Conservation (phyloP, 495 filamentous ascomycete species). For the Cercophora scortea region DNA sequence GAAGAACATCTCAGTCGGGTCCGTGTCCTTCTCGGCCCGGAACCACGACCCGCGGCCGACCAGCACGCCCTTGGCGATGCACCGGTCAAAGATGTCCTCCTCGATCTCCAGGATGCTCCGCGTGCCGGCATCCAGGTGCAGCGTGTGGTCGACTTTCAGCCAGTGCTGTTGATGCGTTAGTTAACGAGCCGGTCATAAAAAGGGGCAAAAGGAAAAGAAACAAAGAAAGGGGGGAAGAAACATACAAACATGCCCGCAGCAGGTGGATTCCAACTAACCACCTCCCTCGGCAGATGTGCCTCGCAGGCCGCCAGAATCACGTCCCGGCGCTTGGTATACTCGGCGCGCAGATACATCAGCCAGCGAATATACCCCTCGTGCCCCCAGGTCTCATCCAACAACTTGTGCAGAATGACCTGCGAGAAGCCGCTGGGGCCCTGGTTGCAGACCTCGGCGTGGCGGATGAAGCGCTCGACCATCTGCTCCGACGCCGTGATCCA, state of each 20-base stretch:
- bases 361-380: conserved; percentile 87
- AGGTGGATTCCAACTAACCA: conserved; percentile 78
- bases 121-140: conserved; percentile 57
- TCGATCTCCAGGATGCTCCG: conserved; percentile 65
- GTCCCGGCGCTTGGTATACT: conserved; percentile 75
- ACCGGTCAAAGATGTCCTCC: conserved; percentile 70
- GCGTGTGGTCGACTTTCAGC: conserved; percentile 68
- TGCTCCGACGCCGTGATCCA: conserved; percentile 80
- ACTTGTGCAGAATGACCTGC: conserved; percentile 76
- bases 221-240: conserved; percentile 14
- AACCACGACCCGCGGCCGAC: conserved; percentile 86
- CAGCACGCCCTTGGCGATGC: conserved; percentile 64
- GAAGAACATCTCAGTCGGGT: conserved; percentile 61
- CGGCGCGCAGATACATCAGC: conserved; percentile 74
- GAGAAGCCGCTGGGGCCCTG: conserved; percentile 80
- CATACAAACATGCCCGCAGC: conserved; percentile 95
- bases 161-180: conserved; percentile 51
- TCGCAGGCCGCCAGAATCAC: conserved; percentile 78
- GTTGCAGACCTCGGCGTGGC: conserved; percentile 67
- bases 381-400: conserved; percentile 91
- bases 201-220: conserved; percentile 6
- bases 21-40: conserved; percentile 25
- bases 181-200: not conserved
- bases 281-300: conserved; percentile 61
- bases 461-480: conserved; percentile 69